A percentile compares a stretch with the other conserved stretches of the same genome.
phyloP scores from a whole-genome alignment of 306 rosid genomes.

The Cucurbita maxima region DNA sequence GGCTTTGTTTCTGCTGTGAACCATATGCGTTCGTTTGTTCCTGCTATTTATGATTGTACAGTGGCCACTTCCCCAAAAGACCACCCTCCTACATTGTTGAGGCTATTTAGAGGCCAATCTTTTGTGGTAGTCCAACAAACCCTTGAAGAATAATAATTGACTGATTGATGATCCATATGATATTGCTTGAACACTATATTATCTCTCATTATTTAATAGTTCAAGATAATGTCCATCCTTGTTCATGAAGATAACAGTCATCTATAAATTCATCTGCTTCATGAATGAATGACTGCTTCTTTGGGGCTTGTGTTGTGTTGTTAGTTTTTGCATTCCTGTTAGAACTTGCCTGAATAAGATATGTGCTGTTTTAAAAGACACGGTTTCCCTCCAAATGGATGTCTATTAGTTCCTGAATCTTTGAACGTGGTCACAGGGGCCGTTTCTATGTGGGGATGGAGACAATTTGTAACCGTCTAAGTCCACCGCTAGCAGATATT shows the following conservation, averaged over 20 bases:
- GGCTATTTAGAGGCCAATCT: slow-evolving; percentile 48
- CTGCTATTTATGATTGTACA: slow-evolving; percentile 82
- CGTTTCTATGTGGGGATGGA: neutral
- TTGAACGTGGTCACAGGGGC: neutral
- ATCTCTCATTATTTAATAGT: neutral
- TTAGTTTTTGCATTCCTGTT: neutral
- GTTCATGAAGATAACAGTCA: neutral
- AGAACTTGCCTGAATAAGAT: neutral
- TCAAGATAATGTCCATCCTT: neutral
- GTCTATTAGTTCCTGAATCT: neutral
- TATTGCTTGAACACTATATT: neutral
- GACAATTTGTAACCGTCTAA: no score
- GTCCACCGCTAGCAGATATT: no score
- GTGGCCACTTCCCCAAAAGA: slow-evolving; percentile 36
- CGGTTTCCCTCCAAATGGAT: no score
- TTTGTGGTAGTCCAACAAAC: slow-evolving; percentile 39
- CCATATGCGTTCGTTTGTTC: slow-evolving; percentile 39
- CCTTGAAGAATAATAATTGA: slow-evolving; percentile 6
- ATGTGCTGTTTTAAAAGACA: neutral
- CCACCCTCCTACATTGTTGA: slow-evolving; percentile 55
- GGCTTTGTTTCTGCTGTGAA: slow-evolving; percentile 69
- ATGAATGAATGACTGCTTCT: neutral
- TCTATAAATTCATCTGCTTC: neutral
- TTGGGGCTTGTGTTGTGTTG: neutral
- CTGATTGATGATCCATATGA: slow-evolving; percentile 3